Evolutionary conservation across 495 filamentous ascomycete species (phyloP), one percentile per base, ranked within the genome.

Genomic region (Trypethelium eluteriae): DNA sequence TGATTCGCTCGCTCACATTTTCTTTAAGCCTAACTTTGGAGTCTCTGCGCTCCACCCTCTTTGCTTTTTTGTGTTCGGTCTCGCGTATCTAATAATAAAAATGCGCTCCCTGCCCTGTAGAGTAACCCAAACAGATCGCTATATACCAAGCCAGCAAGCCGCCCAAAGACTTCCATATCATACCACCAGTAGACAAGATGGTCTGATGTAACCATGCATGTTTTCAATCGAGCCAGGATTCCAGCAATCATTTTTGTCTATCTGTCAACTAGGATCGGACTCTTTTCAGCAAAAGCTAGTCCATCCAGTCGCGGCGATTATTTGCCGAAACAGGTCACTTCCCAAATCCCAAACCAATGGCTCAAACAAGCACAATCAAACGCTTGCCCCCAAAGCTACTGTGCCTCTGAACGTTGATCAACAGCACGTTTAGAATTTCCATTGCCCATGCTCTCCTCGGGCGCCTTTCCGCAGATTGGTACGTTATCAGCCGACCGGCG

Each of bases 401-500:
- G 41, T 44, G 41, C 41, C 41, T 14, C 41, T 14, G 14, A 44
- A 44, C 41, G 6, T 14, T 44, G 6, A 14, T 44, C 41, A 14
- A 7, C 41, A 44, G 41, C 41, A 44, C 41, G 6, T 14, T 44
- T 25, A 25, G 25, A 25, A 25, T 25, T 25, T 25, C 25, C 25
- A 25, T 16, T n/a, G 34, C 25, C 18, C 53, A 7, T 18, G 7
- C 18, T 59, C 18, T 59, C 10, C 25, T 59, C 7, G 5, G 34
- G 25, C 53, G 36, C 53, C 36, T 59, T 4, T 59, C 53, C 53
- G 53, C 53, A 59, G 14, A 35, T 32, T 9, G 32, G 25, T 32
- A 59, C 32, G 53, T 59, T 59, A 36, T 59, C 53, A 18, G 25
- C 53, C n/a, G 53, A 36, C 53, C 7, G 34, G 53, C 53, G 36